These are phyloP conservation scores for Ustilago vetiveriae DNA, from an alignment of 1,284 basidiomycete species.

Conservation along the genomic window DNA sequence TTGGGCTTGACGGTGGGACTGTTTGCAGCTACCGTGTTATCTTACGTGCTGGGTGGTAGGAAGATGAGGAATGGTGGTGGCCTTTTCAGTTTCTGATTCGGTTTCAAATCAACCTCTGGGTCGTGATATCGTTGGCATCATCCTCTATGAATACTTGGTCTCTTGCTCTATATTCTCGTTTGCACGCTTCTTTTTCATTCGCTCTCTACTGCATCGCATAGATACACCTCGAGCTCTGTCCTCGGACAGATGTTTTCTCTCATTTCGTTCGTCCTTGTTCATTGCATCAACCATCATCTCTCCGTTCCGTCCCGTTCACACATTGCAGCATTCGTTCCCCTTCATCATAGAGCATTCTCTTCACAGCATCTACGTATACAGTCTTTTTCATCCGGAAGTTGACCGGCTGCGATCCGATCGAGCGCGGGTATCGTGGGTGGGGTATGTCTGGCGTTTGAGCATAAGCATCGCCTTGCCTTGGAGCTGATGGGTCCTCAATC, in stretches of 20 bases:
- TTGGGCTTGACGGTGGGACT: conserved; percentile 64
- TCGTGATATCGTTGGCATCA: neutral
- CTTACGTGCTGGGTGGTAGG: conserved; percentile 56
- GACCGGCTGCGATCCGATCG: no score
- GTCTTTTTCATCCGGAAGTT: neutral
- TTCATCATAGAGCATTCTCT: neutral
- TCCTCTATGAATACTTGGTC: neutral
- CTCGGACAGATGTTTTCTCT: conserved; percentile 1
- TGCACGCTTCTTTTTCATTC: neutral
- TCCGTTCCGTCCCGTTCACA: neutral
- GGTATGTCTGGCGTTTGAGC: neutral
- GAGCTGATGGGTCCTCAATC: neutral
- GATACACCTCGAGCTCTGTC: no score
- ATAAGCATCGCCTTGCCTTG: no score
- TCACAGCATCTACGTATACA: neutral
- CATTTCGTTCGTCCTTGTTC: no score
- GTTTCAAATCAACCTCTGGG: neutral
- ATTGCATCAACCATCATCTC: neutral
- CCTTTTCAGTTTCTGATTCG: conserved; percentile 59
- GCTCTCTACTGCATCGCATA: no score
- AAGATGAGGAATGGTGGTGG: conserved; percentile 56
- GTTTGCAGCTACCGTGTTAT: conserved; percentile 61
- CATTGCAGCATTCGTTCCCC: neutral
- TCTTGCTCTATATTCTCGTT: no score
- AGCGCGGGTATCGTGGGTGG: neutral